Conservation (phyloP, 2,329 filamentous ascomycete genomes). For the Pochonia chlamydosporia region DNA sequence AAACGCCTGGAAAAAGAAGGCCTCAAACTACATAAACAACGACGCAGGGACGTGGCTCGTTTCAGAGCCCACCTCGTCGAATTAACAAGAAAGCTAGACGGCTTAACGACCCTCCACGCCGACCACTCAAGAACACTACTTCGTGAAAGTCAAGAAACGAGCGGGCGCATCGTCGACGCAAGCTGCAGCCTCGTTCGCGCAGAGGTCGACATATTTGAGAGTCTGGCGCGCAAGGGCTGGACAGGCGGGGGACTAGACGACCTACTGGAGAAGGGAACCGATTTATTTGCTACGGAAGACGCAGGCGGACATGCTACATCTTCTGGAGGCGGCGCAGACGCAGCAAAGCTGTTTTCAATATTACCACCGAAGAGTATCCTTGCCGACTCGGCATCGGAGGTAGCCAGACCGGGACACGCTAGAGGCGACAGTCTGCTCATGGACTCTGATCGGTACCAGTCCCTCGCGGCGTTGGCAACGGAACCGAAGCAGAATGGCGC, state of each 20-base stretch:
- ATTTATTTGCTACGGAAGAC: slow-evolving; percentile 49
- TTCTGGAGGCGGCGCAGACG: slow-evolving; percentile 23
- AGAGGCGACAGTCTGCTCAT: slow-evolving; percentile 51
- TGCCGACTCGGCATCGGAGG: slow-evolving; percentile 41
- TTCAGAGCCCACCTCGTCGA: slow-evolving; percentile 60
- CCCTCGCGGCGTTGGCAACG: slow-evolving; percentile 42
- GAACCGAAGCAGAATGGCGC: slow-evolving; percentile 17
- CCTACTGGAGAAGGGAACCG: slow-evolving; percentile 56
- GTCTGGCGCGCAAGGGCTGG: slow-evolving; percentile 62
- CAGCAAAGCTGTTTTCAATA: slow-evolving; percentile 56
- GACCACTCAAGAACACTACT: slow-evolving; percentile 55
- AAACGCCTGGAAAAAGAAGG: slow-evolving; percentile 60
- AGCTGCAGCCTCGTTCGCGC: slow-evolving; percentile 60
- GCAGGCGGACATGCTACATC: slow-evolving; percentile 22
- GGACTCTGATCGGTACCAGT: slow-evolving; percentile 51
- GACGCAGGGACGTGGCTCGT: slow-evolving; percentile 53
- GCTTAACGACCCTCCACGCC: slow-evolving; percentile 53
- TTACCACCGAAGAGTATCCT: slow-evolving; percentile 59
- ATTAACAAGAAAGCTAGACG: slow-evolving; percentile 57
- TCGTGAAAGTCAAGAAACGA: slow-evolving; percentile 60
- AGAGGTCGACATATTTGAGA: slow-evolving; percentile 66
- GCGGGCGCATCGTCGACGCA: slow-evolving; percentile 55
- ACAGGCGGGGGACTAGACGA: slow-evolving; percentile 61
- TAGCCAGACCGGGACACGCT: slow-evolving; percentile 27
- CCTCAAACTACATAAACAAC: slow-evolving; percentile 54